Percentiles rank a stretch among this genome's conserved stretches.
Evolutionary conservation across 495 filamentous ascomycete species (phyloP).

Genomic region (Neurospora pannonica): DNA sequence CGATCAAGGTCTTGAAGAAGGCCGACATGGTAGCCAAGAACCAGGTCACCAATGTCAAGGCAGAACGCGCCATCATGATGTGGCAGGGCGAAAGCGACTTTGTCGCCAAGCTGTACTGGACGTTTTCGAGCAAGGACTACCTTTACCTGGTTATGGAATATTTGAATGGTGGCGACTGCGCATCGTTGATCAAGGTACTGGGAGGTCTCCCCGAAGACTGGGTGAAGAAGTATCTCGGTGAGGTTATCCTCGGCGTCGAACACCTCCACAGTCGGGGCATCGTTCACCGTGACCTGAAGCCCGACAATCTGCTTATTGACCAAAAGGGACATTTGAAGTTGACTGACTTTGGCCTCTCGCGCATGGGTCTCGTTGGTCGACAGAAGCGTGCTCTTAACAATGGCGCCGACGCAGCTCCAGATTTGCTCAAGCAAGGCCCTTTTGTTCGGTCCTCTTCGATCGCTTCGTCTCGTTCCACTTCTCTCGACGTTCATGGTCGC

Average conservation of each 20-base stretch:
- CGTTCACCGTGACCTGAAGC: conserved; percentile 93
- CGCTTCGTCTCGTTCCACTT: conserved; percentile 88
- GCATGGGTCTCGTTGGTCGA: conserved; percentile 93
- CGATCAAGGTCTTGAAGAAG: conserved; percentile 97
- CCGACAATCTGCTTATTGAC: conserved; percentile 94
- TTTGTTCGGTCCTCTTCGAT: conserved; percentile 80
- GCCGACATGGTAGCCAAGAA: conserved; percentile 99
- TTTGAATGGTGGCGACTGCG: conserved; percentile 93
- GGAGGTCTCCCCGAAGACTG: conserved; percentile 90
- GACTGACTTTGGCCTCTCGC: conserved; percentile 93
- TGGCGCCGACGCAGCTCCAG: conserved; percentile 70
- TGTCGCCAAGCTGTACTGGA: conserved; percentile 98
- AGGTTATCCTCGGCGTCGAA: conserved; percentile 90
- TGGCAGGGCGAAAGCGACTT: conserved; percentile 99
- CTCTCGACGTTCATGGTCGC: conserved; percentile 76
- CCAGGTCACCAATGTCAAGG: conserved; percentile 97
- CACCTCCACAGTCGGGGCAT: conserved; percentile 91
- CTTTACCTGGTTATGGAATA: conserved; percentile 99
- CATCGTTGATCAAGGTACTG: conserved; percentile 88
- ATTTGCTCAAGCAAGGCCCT: conserved; percentile 84
- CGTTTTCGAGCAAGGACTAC: conserved; percentile 98
- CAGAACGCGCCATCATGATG: conserved; percentile 99
- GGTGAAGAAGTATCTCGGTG: conserved; percentile 92
- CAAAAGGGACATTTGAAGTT: conserved; percentile 94
- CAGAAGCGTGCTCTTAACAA: conserved; percentile 87